phyloP scores from a whole-genome alignment of 768 basidiomycete genomes.

The Hysterangium stoloniferum region DNA sequence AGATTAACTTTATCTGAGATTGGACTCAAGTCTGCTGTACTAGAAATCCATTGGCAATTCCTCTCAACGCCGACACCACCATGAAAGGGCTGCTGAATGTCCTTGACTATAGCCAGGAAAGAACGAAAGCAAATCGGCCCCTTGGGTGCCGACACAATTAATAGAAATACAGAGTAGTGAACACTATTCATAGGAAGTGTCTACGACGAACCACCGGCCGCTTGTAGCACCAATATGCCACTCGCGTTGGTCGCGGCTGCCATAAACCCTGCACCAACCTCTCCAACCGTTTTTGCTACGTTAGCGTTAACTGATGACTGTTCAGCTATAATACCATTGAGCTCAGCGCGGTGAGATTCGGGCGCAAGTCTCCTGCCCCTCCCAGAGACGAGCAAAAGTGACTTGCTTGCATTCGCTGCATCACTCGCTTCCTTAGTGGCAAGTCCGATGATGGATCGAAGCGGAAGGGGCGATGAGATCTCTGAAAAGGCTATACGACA shows the following conservation, averaged over 20 bases:
- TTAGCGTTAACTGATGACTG: conserved; percentile 24
- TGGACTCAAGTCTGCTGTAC: too few relatives aligned
- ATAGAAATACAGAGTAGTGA: too few relatives aligned
- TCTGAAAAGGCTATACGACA: conserved; percentile 56
- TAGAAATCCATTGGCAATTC: too few relatives aligned
- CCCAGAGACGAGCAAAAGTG: conserved; percentile 60
- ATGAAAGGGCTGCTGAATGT: too few relatives aligned
- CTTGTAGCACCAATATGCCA: conserved; percentile 7
- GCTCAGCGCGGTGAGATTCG: conserved; percentile 51
- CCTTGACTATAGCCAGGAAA: too few relatives aligned
- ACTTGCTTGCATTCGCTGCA: conserved; percentile 23
- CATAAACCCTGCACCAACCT: conserved; percentile 30
- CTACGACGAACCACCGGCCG: background rate
- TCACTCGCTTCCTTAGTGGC: conserved; percentile 20
- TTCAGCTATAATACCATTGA: conserved; percentile 29
- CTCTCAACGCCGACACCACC: too few relatives aligned
- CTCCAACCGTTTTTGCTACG: conserved; percentile 34
- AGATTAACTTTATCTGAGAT: too few relatives aligned
- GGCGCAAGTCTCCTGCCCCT: conserved; percentile 65
- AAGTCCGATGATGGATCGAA: conserved; percentile 47
- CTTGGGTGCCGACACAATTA: too few relatives aligned
- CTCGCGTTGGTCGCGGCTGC: conserved; percentile 17
- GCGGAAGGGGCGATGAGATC: conserved; percentile 40
- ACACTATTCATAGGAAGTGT: too few relatives aligned
- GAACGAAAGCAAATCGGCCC: too few relatives aligned